Percentiles rank a stretch among this genome's conserved stretches.
phyloP scores from a whole-genome alignment of 2,329 filamentous ascomycete genomes.

The Beauveria sp. region DNA sequence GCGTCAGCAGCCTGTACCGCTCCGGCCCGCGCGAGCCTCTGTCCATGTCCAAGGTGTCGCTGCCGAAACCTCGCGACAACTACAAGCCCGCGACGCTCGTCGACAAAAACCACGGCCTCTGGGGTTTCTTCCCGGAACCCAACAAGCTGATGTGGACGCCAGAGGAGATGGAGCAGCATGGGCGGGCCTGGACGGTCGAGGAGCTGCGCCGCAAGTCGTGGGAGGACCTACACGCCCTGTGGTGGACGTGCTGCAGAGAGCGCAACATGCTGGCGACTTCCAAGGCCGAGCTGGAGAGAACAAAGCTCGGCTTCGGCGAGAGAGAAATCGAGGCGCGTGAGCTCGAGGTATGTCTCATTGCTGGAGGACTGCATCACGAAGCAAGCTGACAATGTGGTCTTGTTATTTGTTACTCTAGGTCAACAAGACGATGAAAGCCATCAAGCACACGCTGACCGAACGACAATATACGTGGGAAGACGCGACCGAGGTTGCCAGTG shows the following conservation, averaged over 20 bases:
- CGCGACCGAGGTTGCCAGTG: slow-evolving; percentile 56
- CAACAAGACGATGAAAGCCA: slow-evolving; percentile 66
- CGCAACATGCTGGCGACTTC: slow-evolving; percentile 82
- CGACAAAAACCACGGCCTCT: slow-evolving; percentile 77
- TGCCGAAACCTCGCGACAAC: slow-evolving; percentile 64
- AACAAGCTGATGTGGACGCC: slow-evolving; percentile 64
- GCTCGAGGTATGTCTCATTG: slow-evolving; percentile 48
- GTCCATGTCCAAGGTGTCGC: slow-evolving; percentile 61
- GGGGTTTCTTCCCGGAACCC: slow-evolving; percentile 77
- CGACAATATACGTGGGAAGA: slow-evolving; percentile 84
- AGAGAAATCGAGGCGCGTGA: slow-evolving; percentile 59
- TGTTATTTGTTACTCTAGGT: slow-evolving; percentile 45
- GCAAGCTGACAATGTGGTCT: slow-evolving; percentile 12
- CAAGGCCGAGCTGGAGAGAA: slow-evolving; percentile 56
- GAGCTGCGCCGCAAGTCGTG: slow-evolving; percentile 86
- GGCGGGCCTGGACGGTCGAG: slow-evolving; percentile 74
- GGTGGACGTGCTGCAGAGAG: slow-evolving; percentile 92
- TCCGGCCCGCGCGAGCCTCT: slow-evolving; percentile 70
- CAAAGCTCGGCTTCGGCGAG: slow-evolving; percentile 67
- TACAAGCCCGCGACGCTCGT: slow-evolving; percentile 50
- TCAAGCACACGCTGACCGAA: slow-evolving; percentile 81
- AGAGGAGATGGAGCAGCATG: slow-evolving; percentile 62
- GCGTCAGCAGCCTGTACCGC: slow-evolving; percentile 71
- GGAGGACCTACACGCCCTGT: slow-evolving; percentile 86
- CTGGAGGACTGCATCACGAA: not conserved